Conservation (phyloP, 148 eudicot species). For the Rhododendron henanense region DNA sequence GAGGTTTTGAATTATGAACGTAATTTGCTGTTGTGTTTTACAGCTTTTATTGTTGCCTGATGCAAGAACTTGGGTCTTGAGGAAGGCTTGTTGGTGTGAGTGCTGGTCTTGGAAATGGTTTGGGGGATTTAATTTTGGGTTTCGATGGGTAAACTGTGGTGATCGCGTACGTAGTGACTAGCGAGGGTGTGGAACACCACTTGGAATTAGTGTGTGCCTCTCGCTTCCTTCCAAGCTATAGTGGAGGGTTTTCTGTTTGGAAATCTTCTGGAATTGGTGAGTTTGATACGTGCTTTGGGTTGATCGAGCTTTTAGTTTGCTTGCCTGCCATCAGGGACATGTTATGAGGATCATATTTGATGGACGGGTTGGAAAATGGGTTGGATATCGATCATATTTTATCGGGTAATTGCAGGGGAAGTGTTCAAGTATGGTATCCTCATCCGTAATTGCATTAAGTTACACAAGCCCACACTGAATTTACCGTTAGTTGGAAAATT, state of each 20-base stretch:
- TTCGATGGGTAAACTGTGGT: conserved; percentile 21
- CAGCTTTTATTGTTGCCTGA: conserved; percentile 70
- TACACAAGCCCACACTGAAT: background rate
- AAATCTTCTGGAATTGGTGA: conserved; percentile 1
- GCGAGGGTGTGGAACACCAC: background rate
- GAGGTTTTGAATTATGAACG: conserved; percentile 31
- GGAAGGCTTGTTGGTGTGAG: conserved; percentile 54
- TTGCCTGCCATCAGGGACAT: conserved; percentile 7
- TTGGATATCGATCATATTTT: background rate
- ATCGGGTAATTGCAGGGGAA: background rate
- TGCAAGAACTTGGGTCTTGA: conserved; percentile 86
- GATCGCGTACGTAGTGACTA: background rate
- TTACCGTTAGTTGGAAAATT: background rate
- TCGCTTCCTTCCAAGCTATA: background rate
- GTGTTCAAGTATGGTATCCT: background rate
- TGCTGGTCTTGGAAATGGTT: conserved; percentile 40
- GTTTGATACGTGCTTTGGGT: conserved; percentile 1
- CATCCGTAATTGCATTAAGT: background rate
- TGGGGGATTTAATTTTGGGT: conserved; percentile 37
- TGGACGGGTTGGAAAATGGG: background rate
- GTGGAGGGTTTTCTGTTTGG: conserved; percentile 14
- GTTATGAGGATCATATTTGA: conserved; percentile 1
- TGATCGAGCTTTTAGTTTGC: background rate
- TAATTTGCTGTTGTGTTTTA: conserved; percentile 62
- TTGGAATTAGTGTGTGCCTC: conserved; percentile 3